Evolutionary conservation across 2,329 filamentous ascomycete species (phyloP).

Genomic region (Cordyceps militaris): DNA sequence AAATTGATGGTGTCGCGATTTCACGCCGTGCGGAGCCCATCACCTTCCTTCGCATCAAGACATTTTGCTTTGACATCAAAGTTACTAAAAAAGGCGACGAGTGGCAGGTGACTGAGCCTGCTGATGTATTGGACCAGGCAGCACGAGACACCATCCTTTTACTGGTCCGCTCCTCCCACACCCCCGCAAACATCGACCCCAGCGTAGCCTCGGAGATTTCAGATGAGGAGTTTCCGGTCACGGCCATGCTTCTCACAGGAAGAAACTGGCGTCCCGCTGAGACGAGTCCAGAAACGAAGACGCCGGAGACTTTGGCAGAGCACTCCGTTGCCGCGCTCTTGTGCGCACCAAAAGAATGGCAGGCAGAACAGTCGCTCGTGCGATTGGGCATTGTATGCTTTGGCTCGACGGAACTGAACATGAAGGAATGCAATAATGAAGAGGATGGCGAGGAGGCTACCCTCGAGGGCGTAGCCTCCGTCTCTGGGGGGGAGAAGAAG

Average conservation of each 20-base stretch:
- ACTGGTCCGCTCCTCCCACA: not conserved
- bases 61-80: constrained; percentile 27
- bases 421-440: constrained; percentile 16
- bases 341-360: constrained; percentile 17
- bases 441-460: constrained; percentile 17
- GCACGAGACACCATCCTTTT: not conserved
- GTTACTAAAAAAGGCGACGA: constrained; percentile 16
- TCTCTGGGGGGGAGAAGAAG: constrained; percentile 17
- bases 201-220: not conserved
- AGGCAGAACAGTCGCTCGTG: constrained; percentile 22
- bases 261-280: not conserved
- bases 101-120: constrained; percentile 1
- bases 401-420: constrained; percentile 20
- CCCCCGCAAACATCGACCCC: not conserved
- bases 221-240: not conserved
- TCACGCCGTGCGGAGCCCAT: constrained; percentile 21
- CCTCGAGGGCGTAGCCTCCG: constrained; percentile 23
- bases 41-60: constrained; percentile 27
- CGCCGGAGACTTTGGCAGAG: not conserved
- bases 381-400: constrained; percentile 26
- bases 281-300: not conserved
- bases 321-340: constrained; percentile 7
- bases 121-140: not conserved
- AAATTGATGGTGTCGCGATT: constrained; percentile 28
- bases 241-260: constrained; percentile 7